A percentile compares a stretch with the other conserved stretches of the same genome.
Conservation (phyloP, 2,329 filamentous ascomycete genomes). For the Exophiala sideris region DNA sequence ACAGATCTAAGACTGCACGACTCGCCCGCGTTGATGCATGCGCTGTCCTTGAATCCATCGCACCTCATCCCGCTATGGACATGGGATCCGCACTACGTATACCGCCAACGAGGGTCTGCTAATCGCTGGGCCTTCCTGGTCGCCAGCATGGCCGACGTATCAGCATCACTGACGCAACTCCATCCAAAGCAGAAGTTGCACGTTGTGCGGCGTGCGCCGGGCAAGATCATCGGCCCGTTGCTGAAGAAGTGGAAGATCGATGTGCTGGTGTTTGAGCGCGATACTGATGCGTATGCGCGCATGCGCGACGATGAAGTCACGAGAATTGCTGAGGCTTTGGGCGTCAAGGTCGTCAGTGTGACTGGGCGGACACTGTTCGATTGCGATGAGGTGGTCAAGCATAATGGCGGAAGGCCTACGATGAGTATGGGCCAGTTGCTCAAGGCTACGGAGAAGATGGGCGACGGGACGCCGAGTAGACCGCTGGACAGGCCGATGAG, state of each 20-base stretch:
- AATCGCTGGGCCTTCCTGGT: constrained; percentile 73
- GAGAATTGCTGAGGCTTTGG: constrained; percentile 59
- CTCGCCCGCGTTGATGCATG: constrained; percentile 69
- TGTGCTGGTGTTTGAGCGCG: constrained; percentile 74
- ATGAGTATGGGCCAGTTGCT: constrained; percentile 71
- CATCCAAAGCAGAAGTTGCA: constrained; percentile 69
- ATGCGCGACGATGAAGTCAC: constrained; percentile 61
- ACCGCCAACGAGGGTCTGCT: constrained; percentile 63
- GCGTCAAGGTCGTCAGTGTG: constrained; percentile 62
- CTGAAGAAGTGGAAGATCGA: constrained; percentile 71
- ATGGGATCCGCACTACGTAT: constrained; percentile 79
- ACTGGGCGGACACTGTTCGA: constrained; percentile 71
- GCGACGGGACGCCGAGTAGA: constrained; percentile 53
- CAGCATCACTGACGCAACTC: constrained; percentile 60
- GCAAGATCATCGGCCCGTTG: constrained; percentile 67
- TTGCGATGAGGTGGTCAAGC: constrained; percentile 64
- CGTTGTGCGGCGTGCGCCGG: constrained; percentile 62
- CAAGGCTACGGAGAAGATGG: constrained; percentile 53
- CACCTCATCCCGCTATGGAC: constrained; percentile 73
- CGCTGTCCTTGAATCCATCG: constrained; percentile 65
- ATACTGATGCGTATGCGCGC: constrained; percentile 69
- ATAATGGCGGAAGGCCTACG: constrained; percentile 66
- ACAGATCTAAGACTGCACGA: constrained; percentile 76
- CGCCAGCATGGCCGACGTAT: constrained; percentile 71
- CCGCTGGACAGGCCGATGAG: constrained; percentile 59